phyloP scores from a whole-genome alignment of 2,329 filamentous ascomycete genomes.

The Xylaria arbuscula region DNA sequence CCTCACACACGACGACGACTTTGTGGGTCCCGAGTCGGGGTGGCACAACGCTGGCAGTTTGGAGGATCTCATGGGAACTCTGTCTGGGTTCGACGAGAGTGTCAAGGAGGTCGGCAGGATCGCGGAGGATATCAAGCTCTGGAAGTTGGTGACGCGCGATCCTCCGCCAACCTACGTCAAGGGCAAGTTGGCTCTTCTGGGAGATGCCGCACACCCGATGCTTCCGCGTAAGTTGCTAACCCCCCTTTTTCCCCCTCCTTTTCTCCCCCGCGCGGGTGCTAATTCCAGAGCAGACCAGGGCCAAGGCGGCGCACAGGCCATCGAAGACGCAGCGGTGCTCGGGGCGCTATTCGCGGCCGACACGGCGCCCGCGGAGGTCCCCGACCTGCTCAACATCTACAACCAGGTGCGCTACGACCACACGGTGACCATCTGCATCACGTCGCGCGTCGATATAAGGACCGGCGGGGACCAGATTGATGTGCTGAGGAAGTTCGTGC shows the following conservation, averaged over 20 bases:
- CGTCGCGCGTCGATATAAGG: conserved; percentile 20
- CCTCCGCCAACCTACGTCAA: conserved; percentile 32
- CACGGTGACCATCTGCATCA: conserved; percentile 27
- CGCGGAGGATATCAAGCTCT: conserved; percentile 36
- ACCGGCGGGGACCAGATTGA: conserved; percentile 7
- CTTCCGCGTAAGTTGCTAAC: conserved; percentile 31
- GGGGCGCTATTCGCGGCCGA: conserved; percentile 28
- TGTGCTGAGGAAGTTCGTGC: conserved; percentile 23
- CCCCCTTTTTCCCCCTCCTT: too few relatives aligned
- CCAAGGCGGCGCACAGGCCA: conserved; percentile 34
- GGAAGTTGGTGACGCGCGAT: conserved; percentile 28
- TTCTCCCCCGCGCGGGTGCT: neutral
- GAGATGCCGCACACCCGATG: conserved; percentile 37
- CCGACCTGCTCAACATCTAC: conserved; percentile 30
- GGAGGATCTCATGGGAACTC: conserved; percentile 8
- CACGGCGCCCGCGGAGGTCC: conserved; percentile 26
- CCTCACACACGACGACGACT: neutral
- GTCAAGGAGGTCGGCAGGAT: conserved; percentile 15
- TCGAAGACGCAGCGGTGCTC: conserved; percentile 32
- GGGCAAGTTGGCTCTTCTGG: conserved; percentile 31
- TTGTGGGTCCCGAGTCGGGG: conserved; percentile 8
- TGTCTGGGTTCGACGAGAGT: conserved; percentile 5
- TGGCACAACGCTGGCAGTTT: conserved; percentile 29
- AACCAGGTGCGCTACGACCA: conserved; percentile 34
- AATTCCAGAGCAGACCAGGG: conserved; percentile 24